Base-by-base conservation (phyloP, 2,329 filamentous ascomycete genomes). In the Trichophyton benhamiae region DNA sequence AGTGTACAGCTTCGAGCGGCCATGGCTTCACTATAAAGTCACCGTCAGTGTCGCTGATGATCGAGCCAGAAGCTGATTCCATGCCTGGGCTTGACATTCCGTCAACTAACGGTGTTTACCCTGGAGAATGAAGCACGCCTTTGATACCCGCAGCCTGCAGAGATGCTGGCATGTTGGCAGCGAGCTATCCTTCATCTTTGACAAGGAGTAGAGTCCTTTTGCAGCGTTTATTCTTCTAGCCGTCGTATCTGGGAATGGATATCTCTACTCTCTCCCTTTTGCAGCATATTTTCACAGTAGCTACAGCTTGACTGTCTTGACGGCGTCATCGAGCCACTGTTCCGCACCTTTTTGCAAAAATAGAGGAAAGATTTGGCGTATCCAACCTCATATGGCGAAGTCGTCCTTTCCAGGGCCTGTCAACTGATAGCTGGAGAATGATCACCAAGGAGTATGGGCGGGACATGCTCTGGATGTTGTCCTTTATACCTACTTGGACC, bases 401-500 rank as follows among this genome's bases (percentile, higher is more conserved):
- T 62, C 11, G 53, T 63, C 25, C 57, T 61, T 33, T 55, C 60
- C 17, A 60, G 60, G 33, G 49, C 42, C 25, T 62, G 57, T 58
- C 62, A 48, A 52, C 53, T 58, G 20, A 61, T 57, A 52, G 38
- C 52, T 36, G 25, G 57, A 27, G 59, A 58, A 25, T 49, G 27
- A 4, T 60, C 55, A 60, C 38, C 46, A 60, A 44, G 60, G 57
- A 11, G 57, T 59, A 6, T 63, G 58, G 57, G 62, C 57, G 7
- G 62, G 60, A 7, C 58, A 63, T 25, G 48, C 52, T 17, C 61
- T 63, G 22, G 57, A 63, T 58, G 46, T 59, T 22, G 25, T 62
- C 42, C 60, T 52, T 5, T 52, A 60, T 17, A 53, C 60, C 22
- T 61, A 60, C 11, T 46, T 62, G 38, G 15, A 63, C 3, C 25